Base-by-base conservation (phyloP, 2,329 filamentous ascomycete species). In the Hymenoscyphus albidus region DNA sequence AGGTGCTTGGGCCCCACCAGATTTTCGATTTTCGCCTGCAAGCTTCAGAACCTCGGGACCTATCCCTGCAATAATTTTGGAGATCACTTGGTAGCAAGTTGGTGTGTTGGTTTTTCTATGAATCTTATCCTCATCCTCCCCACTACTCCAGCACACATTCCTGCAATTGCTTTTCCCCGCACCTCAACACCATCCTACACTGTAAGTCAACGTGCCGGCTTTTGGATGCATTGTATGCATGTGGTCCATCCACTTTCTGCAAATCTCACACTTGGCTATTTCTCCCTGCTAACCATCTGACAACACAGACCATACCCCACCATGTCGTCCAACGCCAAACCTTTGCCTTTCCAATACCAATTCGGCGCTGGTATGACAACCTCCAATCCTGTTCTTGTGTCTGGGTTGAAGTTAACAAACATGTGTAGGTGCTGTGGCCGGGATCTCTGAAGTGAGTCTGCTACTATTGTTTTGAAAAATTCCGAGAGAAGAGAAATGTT, bases 271-370 rank as follows among this genome's bases (percentile, higher is more conserved):
- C 44, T 51, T 51, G 44, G 44, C 18, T 51, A 12, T 51, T 51
- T 51, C 44, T 51, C 22, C 4, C 44, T 51, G 9, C 44, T 51
- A 22, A 51, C 44, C 6, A 51, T 22, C 18, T 22, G 44, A 22
- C 1, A n/a, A n/a, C 22, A 51, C 44, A 51, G 44, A 51, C 10
- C 18, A 51, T 22, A 12, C 22, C 44, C 18, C 7, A 82, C 74
- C 73, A 90, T 90, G 88, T 82, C 87, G 69, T 76, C 82, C 70
- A 78, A 88, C 70, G 35, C 35, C 14, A 90, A 92, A 81, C 92
- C 93, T 65, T 87, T 97, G 72, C 92, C 92, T 65, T 97, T 97
- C 80, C 79, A 87, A 73, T 97, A 97, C 87, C 93, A 97, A 82
- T 97, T 98, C 83, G 90, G 88, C 78, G 93, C 94, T 76, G 93